phyloP scores from a whole-genome alignment of 805 yeast species.

The Kazachstania bromeliacearum region DNA sequence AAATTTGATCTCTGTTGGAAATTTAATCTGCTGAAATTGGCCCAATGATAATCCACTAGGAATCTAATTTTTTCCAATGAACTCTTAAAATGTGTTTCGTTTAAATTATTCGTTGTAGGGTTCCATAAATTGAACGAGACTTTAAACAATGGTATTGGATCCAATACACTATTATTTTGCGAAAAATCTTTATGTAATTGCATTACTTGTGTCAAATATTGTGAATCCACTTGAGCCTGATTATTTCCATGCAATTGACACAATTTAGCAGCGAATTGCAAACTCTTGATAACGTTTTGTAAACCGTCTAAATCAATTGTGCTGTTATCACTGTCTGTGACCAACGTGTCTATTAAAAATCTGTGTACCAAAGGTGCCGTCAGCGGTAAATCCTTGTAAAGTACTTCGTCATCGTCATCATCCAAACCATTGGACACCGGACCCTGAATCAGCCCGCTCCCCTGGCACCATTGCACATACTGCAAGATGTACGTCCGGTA shows the following conservation, averaged over 20 bases:
- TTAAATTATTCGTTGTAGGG: conserved; percentile 15
- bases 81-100: conserved; percentile 22
- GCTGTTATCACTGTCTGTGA: background rate
- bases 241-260: conserved; percentile 16
- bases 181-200: conserved; percentile 11
- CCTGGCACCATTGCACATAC: conserved; percentile 23
- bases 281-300: conserved; percentile 7
- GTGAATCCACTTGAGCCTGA: conserved; percentile 11
- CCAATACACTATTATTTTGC: background rate
- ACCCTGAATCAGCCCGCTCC: conserved; percentile 6
- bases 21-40: conserved; percentile 17
- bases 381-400: conserved; percentile 17
- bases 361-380: conserved; percentile 21
- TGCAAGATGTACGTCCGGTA: conserved; percentile 22
- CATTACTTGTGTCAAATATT: conserved; percentile 17
- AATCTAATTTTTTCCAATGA: conserved; percentile 23
- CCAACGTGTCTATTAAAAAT: conserved; percentile 18
- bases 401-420: conserved; percentile 2
- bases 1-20: conserved; percentile 20
- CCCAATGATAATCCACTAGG: conserved; percentile 25
- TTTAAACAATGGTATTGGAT: conserved; percentile 1
- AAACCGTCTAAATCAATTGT: background rate
- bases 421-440: background rate
- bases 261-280: conserved; percentile 17
- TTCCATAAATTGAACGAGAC: conserved; percentile 27